These are phyloP conservation scores for Podaxis sp. DNA, from an alignment of 768 basidiomycete genomes.

Conservation along the genomic window DNA sequence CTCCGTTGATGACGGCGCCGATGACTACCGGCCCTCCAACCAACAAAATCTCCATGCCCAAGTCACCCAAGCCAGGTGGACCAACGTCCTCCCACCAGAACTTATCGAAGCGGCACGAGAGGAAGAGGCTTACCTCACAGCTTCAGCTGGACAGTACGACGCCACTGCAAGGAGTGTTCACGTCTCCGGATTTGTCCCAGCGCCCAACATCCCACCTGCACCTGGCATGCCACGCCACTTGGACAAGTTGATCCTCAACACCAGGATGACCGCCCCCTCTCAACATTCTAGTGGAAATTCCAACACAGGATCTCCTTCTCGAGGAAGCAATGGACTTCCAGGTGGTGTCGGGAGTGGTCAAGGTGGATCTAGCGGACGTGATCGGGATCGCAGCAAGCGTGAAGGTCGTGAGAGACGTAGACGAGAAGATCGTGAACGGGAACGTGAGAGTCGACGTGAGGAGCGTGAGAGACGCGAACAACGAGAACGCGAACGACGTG, in stretches of 20 bases:
- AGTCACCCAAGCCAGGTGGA: conserved; percentile 55
- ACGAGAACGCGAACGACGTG: conserved; percentile 19
- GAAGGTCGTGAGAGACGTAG: neutral
- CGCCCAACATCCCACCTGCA: conserved; percentile 84
- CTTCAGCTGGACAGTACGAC: conserved; percentile 38
- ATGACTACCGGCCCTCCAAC: conserved; percentile 17
- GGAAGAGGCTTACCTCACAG: conserved; percentile 75
- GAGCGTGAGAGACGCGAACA: conserved; percentile 16
- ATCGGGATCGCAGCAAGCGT: neutral
- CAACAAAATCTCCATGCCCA: conserved; percentile 9
- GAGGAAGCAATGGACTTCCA: conserved; percentile 9
- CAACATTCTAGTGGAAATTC: conserved; percentile 11
- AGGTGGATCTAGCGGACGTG: conserved; percentile 17
- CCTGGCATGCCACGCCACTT: conserved; percentile 87
- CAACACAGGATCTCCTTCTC: conserved; percentile 2
- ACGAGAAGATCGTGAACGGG: neutral
- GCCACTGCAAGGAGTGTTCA: conserved; percentile 22
- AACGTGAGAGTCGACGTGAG: conserved; percentile 4
- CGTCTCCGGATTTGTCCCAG: conserved; percentile 47
- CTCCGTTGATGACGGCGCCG: conserved; percentile 35
- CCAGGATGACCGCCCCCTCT: conserved; percentile 32
- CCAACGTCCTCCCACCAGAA: conserved; percentile 72
- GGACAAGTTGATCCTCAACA: conserved; percentile 91
- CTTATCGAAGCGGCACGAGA: conserved; percentile 78
- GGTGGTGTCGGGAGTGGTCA: conserved; percentile 32